A percentile compares a stretch with the other conserved stretches of the same genome.
Conservation (phyloP, 2,329 filamentous ascomycete species). For the Aspergillus pseudoglaucus region DNA sequence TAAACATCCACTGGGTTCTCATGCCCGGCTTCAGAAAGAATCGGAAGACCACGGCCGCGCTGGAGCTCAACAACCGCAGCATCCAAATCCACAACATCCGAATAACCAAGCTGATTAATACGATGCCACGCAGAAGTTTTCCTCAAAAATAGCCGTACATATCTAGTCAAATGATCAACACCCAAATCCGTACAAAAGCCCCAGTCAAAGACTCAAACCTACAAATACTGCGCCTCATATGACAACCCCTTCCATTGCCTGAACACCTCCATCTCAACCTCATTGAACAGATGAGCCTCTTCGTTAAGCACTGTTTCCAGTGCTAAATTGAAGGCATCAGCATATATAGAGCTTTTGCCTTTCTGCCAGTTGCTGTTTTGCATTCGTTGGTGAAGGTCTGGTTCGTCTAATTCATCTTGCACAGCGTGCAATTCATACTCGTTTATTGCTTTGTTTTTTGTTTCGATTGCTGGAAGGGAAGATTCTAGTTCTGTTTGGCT, state of each 20-base stretch:
- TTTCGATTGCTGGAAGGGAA: slow-evolving; percentile 61
- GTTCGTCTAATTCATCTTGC: slow-evolving; percentile 21
- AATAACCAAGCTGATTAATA: slow-evolving; percentile 66
- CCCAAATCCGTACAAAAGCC: background rate
- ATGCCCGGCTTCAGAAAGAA: slow-evolving; percentile 21
- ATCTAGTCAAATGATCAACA: slow-evolving; percentile 46
- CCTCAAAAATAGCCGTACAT: slow-evolving; percentile 85
- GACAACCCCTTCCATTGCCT: slow-evolving; percentile 62
- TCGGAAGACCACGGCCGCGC: slow-evolving; percentile 49
- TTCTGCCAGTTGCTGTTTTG: slow-evolving; percentile 60
- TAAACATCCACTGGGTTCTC: slow-evolving; percentile 45
- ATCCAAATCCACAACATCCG: slow-evolving; percentile 71
- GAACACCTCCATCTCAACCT: slow-evolving; percentile 71
- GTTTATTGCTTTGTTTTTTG: slow-evolving; percentile 65
- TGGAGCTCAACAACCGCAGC: slow-evolving; percentile 62
- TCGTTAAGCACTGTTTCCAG: slow-evolving; percentile 84
- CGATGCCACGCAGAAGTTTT: slow-evolving; percentile 92
- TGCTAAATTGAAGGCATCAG: slow-evolving; percentile 93
- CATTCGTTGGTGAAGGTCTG: slow-evolving; percentile 45
- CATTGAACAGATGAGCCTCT: slow-evolving; percentile 79
- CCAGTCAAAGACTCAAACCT: slow-evolving; percentile 28
- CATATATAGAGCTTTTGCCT: slow-evolving; percentile 85
- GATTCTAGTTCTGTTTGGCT: slow-evolving; percentile 63
- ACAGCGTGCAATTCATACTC: slow-evolving; percentile 70
- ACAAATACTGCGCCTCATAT: slow-evolving; percentile 91